Base-by-base conservation (phyloP, 495 filamentous ascomycete genomes). In the Podospora pseudoanserina region DNA sequence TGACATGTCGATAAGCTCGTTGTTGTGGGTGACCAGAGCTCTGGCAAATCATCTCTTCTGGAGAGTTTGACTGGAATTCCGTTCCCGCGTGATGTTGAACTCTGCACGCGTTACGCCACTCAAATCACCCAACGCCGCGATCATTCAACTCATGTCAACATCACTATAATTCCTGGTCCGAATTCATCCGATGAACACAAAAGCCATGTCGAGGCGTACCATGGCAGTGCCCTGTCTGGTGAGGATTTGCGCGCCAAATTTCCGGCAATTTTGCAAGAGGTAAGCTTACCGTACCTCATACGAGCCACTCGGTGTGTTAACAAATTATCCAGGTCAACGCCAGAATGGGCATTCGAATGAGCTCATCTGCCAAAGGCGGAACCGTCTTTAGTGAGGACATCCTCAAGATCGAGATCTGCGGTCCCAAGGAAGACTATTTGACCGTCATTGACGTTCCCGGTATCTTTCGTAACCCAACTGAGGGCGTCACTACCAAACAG, bases 391-490 rank as follows among this genome's bases (percentile, higher is more conserved):
- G 80, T 1, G 73, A 80, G 2, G 81, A 87, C 72, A 74, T 90
- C 5, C 77, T 90, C 18, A 81, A 79, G 20, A 78, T 90, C 5
- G 85, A 89, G 66, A 83, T 89, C 2, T 72, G 69, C 49, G 86
- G 88, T 5, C 87, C 86, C 0, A 64, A 67, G 0, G 78, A 87
- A 66, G 77, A 85, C 20, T 82, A 90, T 68, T 74, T 91, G 2
- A 88, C 79, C 59, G 77, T 91, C 1, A 85, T 90, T 56, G 86
- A 91, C 69, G 81, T 90, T 2, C 88, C 88, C 1, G 86, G 88
- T 9, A 86, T 90, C 34, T 90, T 91, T 74, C 82, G 81, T n/a
- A 84, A 73, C n/a, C 75, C 81, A 0, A 84, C 79, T 7, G 65
- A 76, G 19, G 84, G 83, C 26, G n/a, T 79, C 1, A 87, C 82